Percentiles rank a stretch among this genome's conserved stretches.
Conservation (phyloP, 208 protist species). For the Leishmania tropica region DNA sequence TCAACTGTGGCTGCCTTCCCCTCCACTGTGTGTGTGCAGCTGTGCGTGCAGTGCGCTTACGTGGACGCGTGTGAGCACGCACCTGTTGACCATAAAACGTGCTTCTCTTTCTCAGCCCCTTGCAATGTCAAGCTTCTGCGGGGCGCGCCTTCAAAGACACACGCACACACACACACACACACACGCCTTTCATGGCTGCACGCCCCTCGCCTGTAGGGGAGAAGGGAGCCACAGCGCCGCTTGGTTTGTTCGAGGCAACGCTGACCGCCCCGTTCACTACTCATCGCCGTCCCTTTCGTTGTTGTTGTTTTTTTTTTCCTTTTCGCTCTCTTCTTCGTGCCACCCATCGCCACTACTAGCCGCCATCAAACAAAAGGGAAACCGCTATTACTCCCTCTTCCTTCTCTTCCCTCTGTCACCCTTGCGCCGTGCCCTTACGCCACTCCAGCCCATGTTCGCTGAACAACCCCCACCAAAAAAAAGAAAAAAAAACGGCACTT, state of each 20-base stretch:
- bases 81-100: background rate
- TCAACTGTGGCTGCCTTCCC: background rate
- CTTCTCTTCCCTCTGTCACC: background rate
- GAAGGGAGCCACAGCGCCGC: background rate
- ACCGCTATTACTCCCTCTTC: background rate
- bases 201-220: background rate
- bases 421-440: background rate
- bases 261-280: background rate
- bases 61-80: background rate
- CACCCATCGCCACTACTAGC: background rate
- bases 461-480: background rate
- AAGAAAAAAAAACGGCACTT: background rate
- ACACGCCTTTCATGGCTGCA: background rate
- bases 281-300: background rate
- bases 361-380: background rate
- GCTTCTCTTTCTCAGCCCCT: background rate
- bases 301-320: background rate
- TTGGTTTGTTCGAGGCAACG: background rate
- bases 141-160: background rate
- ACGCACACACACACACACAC: conserved; percentile 5
- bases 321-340: background rate
- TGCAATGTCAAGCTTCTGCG: background rate
- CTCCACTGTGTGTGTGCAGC: background rate
- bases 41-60: background rate
- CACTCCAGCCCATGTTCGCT: background rate